A percentile compares a stretch with the other conserved stretches of the same genome.
These are phyloP conservation scores for Leccinum uliginosum DNA, from an alignment of 768 basidiomycete species.

Conservation along the genomic window DNA sequence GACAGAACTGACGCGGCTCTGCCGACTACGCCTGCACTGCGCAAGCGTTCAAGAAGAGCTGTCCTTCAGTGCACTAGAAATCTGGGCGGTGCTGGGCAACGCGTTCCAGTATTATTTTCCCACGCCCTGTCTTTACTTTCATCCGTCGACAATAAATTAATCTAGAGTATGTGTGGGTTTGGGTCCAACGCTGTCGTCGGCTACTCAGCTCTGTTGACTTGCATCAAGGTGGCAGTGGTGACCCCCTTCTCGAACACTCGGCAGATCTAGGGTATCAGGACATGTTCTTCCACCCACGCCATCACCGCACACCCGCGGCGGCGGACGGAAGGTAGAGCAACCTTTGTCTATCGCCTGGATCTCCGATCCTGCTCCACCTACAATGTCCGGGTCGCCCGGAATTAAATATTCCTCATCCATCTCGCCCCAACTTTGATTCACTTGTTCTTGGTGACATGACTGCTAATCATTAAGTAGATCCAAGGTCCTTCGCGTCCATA, in stretches of 20 bases:
- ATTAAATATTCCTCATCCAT: background rate
- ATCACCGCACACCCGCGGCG: background rate
- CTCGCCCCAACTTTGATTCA: background rate
- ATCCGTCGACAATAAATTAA: background rate
- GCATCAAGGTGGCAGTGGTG: background rate
- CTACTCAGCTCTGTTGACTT: background rate
- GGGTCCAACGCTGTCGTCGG: background rate
- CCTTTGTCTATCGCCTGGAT: background rate
- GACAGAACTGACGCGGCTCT: background rate
- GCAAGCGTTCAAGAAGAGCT: background rate
- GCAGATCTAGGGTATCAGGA: background rate
- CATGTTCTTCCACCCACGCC: background rate
- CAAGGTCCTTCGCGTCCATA: background rate
- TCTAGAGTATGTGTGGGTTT: too few relatives aligned
- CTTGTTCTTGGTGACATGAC: background rate
- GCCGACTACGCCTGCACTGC: background rate
- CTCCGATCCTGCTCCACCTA: background rate
- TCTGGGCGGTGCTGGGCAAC: slow-evolving; percentile 16
- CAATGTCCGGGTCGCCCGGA: background rate
- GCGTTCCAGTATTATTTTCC: slow-evolving; percentile 23
- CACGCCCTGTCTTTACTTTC: slow-evolving; percentile 4
- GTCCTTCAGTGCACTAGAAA: background rate
- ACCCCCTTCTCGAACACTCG: background rate
- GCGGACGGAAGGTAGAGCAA: background rate
- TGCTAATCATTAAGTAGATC: background rate